A percentile compares a stretch with the other conserved stretches of the same genome.
These are phyloP conservation scores for Candida albicans DNA, from an alignment of 1,139 yeast genomes.

Conservation along the genomic window DNA sequence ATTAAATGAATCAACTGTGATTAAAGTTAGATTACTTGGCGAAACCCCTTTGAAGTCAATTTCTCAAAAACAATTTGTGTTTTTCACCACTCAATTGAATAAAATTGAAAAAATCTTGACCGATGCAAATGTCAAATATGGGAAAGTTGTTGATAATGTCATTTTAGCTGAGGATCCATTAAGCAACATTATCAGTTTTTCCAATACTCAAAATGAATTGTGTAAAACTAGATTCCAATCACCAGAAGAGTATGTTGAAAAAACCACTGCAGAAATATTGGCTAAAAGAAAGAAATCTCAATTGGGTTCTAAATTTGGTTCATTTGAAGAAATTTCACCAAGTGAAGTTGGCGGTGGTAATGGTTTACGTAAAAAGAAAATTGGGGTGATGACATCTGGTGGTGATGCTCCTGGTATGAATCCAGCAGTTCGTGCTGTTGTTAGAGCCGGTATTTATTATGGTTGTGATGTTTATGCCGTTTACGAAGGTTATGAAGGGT, in stretches of 20 bases:
- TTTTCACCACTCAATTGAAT: constrained; percentile 52
- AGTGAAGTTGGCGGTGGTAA: constrained; percentile 17
- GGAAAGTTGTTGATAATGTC: constrained; percentile 17
- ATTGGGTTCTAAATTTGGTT: background rate
- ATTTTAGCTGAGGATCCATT: constrained; percentile 52
- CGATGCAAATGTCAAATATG: constrained; percentile 20
- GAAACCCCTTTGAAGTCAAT: constrained; percentile 23
- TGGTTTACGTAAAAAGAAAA: constrained; percentile 45
- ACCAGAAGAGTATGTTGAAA: constrained; percentile 27
- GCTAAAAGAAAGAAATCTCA: constrained; percentile 1
- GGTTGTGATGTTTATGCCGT: constrained; percentile 96
- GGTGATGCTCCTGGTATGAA: constrained; percentile 99
- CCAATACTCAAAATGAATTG: constrained; percentile 32
- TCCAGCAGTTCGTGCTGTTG: constrained; percentile 91
- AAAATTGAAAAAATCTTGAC: constrained; percentile 36
- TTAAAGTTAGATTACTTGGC: constrained; percentile 58
- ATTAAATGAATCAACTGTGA: constrained; percentile 33
- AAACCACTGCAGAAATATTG: constrained; percentile 13
- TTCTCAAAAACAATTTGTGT: constrained; percentile 40
- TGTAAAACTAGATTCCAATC: constrained; percentile 27
- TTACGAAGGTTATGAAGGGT: constrained; percentile 93
- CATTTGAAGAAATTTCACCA: background rate
- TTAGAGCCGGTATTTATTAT: constrained; percentile 80
- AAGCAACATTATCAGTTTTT: constrained; percentile 53
- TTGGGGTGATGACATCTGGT: constrained; percentile 97